Evolutionary conservation across 2,329 filamentous ascomycete genomes (phyloP).

Genomic region (Exophiala mesophila): DNA sequence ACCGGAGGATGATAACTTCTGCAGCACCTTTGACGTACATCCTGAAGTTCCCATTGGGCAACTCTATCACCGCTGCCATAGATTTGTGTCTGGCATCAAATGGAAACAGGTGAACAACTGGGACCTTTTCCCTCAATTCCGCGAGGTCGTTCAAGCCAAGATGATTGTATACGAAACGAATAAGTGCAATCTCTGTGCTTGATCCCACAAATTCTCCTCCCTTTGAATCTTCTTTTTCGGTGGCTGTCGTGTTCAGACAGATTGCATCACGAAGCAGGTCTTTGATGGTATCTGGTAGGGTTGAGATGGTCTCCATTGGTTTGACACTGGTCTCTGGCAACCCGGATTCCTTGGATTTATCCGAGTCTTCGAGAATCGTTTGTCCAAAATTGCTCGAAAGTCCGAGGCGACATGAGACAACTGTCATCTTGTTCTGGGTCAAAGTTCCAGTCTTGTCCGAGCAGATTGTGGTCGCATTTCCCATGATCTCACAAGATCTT

Average conservation of each 20-base stretch:
- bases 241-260: conserved; percentile 64
- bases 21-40: conserved; percentile 53
- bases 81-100: conserved; percentile 66
- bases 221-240: conserved; percentile 60
- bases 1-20: conserved; percentile 45
- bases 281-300: neutral
- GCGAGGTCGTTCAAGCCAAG: conserved; percentile 60
- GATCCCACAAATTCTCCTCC: conserved; percentile 64
- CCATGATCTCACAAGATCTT: conserved; percentile 60
- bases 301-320: neutral
- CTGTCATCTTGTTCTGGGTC: conserved; percentile 60
- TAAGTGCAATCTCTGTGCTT: conserved; percentile 70
- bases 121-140: conserved; percentile 58
- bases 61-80: conserved; percentile 60
- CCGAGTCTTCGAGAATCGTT: neutral
- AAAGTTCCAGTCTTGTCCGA: conserved; percentile 64
- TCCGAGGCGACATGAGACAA: conserved; percentile 35
- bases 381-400: neutral
- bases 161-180: conserved; percentile 63
- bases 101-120: conserved; percentile 49
- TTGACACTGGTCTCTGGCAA: neutral
- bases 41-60: conserved; percentile 52
- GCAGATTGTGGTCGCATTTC: conserved; percentile 59
- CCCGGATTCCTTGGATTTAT: neutral
- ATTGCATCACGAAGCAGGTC: conserved; percentile 47